Conservation (phyloP, 208 protist species). For the Trypanosomatidae sp. region DNA sequence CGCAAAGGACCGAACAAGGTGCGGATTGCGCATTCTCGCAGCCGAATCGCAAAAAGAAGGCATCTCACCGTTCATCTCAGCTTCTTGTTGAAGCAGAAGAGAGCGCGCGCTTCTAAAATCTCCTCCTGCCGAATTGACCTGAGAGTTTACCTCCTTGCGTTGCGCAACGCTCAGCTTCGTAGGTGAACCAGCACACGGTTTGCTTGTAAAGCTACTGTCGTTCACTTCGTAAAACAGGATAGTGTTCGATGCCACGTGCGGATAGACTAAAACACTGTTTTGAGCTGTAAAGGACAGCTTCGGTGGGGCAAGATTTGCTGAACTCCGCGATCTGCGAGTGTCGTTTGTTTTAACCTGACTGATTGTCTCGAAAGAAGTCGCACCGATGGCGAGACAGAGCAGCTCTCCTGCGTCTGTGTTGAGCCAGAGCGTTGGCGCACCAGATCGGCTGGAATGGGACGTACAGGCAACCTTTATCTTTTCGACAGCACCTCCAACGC, state of each 20-base stretch:
- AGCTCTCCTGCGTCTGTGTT: conserved; percentile 30
- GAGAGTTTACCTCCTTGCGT: no score
- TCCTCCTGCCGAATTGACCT: no score
- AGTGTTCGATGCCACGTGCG: no score
- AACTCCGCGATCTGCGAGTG: conserved; percentile 20
- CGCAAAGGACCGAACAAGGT: conserved; percentile 6
- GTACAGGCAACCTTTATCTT: neutral
- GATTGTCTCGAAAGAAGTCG: conserved; percentile 20
- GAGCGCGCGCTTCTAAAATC: no score
- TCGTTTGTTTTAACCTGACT: conserved; percentile 23
- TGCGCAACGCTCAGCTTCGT: no score
- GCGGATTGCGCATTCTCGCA: neutral
- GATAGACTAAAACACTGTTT: conserved; percentile 24
- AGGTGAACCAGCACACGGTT: no score
- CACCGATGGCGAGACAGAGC: conserved; percentile 16
- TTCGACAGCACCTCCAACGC: conserved; percentile 17
- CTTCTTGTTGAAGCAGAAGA: no score
- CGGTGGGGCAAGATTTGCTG: conserved; percentile 31
- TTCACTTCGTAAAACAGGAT: no score
- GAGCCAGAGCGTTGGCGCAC: conserved; percentile 29
- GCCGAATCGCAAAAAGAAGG: neutral
- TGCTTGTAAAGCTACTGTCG: no score
- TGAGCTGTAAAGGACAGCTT: conserved; percentile 31
- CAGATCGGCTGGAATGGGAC: neutral
- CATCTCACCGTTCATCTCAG: neutral